phyloP scores from a whole-genome alignment of 2,329 filamentous ascomycete species.

The Cladosporium halotolerans region DNA sequence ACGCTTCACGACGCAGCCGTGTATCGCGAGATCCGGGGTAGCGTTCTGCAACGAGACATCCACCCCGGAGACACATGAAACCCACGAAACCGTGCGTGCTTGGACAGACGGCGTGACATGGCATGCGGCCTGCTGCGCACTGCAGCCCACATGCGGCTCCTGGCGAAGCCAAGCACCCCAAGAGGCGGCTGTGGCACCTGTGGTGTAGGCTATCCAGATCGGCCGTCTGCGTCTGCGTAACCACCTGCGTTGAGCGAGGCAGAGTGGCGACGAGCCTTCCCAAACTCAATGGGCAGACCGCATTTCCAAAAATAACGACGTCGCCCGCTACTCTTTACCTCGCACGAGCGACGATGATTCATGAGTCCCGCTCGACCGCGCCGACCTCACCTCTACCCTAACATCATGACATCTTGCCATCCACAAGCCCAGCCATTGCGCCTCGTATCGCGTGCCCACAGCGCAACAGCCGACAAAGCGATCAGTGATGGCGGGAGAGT shows the following conservation, averaged over 20 bases:
- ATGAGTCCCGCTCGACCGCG: not conserved
- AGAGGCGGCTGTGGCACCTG: not conserved
- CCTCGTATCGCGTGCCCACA: not conserved
- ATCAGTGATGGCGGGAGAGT: slow-evolving; percentile 2
- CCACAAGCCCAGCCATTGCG: not conserved
- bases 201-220: not conserved
- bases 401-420: not conserved
- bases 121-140: not conserved
- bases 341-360: slow-evolving; percentile 3
- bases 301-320: slow-evolving; percentile 5
- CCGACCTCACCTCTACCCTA: not conserved
- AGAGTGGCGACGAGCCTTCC: not conserved
- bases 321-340: not conserved
- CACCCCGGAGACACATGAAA: slow-evolving; percentile 7
- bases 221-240: not conserved
- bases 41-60: not conserved
- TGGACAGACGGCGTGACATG: not conserved
- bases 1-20: not conserved
- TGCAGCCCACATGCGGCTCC: slow-evolving; percentile 8
- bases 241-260: slow-evolving; percentile 2
- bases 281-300: slow-evolving; percentile 4
- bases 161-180: slow-evolving; percentile 2
- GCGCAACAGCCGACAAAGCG: not conserved
- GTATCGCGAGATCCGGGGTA: slow-evolving; percentile 2
- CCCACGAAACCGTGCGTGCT: slow-evolving; percentile 1